Evolutionary conservation across 257 asterid species (phyloP), one percentile per base, ranked within the genome.

Genomic region (Solanum appendiculatum): DNA sequence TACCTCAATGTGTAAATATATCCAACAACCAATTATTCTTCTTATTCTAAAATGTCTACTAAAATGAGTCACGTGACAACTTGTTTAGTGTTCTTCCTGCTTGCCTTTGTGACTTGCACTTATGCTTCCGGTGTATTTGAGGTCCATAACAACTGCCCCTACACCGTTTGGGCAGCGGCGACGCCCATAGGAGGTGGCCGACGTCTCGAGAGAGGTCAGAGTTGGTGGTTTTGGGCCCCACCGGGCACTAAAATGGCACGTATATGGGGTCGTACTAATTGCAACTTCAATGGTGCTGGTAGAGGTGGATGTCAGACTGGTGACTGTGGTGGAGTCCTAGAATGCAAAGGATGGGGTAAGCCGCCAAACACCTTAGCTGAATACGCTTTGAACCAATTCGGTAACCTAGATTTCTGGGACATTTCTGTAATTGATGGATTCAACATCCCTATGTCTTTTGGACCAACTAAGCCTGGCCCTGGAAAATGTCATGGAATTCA

Each of bases 221-320:
- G 91, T 2, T 88, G 92, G 92, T 87, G 82, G 78, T 15, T 91
- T 25, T 72, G 64, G 34, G 90, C 90, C 1, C 86, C 93, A 6
- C 83, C 91, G 0, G 91, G 92, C 4, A 91, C 92, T 3, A 20
- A 18, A 23, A 63, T 66, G 5, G 91, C 88, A 70, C 88, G 92
- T 5, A 92, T 95, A 81, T 95, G 96, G 98, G 95, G 93, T 51
- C 92, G 96, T 8, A 94, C 96, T 18, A 89, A 91, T 87, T 95
- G 98, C 92, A 88, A 88, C 77, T 95, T 94, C 44, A 84, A 94
- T 87, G 40, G 85, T 1, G 58, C 90, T 9, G 98, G 98, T 20
- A 63, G 81, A 7, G 96, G 97, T 74, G 18, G 86, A 31, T 94
- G 97, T 87, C 90, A 87, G 31, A 92, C 97, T 27, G 95, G 97